A percentile compares a stretch with the other conserved stretches of the same genome.
phyloP scores from a whole-genome alignment of 2,329 filamentous ascomycete genomes.

The Cercospora sp. region DNA sequence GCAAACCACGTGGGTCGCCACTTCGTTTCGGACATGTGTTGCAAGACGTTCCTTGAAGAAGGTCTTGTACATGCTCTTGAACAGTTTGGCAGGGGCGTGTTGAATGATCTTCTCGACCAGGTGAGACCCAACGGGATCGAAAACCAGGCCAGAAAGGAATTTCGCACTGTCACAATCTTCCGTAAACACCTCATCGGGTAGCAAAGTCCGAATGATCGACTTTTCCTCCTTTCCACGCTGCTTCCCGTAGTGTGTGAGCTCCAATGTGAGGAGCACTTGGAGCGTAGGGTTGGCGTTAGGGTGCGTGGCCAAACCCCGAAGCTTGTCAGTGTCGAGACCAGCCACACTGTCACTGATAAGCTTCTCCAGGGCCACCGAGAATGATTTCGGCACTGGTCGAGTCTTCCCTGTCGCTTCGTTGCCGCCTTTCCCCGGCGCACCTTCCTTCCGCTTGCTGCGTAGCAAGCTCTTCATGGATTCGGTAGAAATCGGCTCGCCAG shows the following conservation, averaged over 20 bases:
- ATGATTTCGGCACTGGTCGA: constrained; percentile 71
- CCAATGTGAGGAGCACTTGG: constrained; percentile 85
- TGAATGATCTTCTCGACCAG: constrained; percentile 84
- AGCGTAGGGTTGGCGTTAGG: constrained; percentile 88
- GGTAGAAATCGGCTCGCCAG: constrained; percentile 76
- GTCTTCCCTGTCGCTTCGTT: constrained; percentile 46
- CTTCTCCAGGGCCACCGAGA: constrained; percentile 73
- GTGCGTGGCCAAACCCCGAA: constrained; percentile 82
- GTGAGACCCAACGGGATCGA: constrained; percentile 86
- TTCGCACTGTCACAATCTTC: constrained; percentile 72
- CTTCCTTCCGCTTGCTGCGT: constrained; percentile 91
- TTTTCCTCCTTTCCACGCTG: constrained; percentile 63
- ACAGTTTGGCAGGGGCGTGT: constrained; percentile 79
- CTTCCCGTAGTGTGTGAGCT: constrained; percentile 73
- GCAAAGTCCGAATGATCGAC: constrained; percentile 71
- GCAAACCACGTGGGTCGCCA: constrained; percentile 84
- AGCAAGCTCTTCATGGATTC: constrained; percentile 69
- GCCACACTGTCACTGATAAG: constrained; percentile 76
- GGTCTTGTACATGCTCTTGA: constrained; percentile 81
- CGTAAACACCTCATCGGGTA: constrained; percentile 75
- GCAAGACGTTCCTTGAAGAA: constrained; percentile 79
- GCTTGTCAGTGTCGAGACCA: constrained; percentile 73
- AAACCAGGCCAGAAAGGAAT: constrained; percentile 84
- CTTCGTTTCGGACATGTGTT: constrained; percentile 81
- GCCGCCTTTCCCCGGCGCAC: constrained; percentile 62